Base-by-base conservation (phyloP, 164 flowering plant species). In the Platanus orientalis region DNA sequence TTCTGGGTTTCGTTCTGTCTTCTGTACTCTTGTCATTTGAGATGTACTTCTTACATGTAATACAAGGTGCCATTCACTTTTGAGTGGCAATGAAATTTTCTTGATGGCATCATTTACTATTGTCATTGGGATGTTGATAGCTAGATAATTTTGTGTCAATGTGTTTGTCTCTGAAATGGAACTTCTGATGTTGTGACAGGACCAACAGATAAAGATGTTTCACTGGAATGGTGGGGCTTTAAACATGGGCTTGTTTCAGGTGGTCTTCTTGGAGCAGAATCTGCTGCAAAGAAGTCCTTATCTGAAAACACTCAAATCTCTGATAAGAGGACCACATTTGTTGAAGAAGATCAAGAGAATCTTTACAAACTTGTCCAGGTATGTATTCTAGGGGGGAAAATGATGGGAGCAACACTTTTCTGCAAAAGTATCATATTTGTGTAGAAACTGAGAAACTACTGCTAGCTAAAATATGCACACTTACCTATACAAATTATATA, bases 301-400 rank as follows among this genome's bases (percentile, higher is more conserved):
- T 39, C 69, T n/a, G 79, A 76, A 42, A 60, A 44, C n/a, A 64
- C 76, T 66, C 54, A 71, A 64, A 64, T 58, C 32, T 25, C 21
- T 65, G 72, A 71, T 29, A 73, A 76, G 61, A 86, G 88, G 73
- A 73, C 67, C 47, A 74, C 73, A 26, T 94, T 94, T 80, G 66
- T 30, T 75, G 99, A 94, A 77, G 84, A 94, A 47, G 98, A 94
- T 81, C 98, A 94, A 73, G 98, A 91, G 77, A 88, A 91, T 73
- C 90, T 94, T 40, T 94, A 94, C 79, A 87, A 91, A 0, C 92
- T 91, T 69, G 96, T 86, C 42, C 99, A 94, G 78, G 99, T 93
- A 75, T 30, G 69, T 55, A 3, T 42, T 58, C 25, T 14, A 25
- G 32, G 23, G 6, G 23, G 51, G 13, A 32, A 39, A 20, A 49